A percentile compares a stretch with the other conserved stretches of the same genome.
phyloP scores from a whole-genome alignment of 805 yeast genomes.

The Monosporozyma solicola region DNA sequence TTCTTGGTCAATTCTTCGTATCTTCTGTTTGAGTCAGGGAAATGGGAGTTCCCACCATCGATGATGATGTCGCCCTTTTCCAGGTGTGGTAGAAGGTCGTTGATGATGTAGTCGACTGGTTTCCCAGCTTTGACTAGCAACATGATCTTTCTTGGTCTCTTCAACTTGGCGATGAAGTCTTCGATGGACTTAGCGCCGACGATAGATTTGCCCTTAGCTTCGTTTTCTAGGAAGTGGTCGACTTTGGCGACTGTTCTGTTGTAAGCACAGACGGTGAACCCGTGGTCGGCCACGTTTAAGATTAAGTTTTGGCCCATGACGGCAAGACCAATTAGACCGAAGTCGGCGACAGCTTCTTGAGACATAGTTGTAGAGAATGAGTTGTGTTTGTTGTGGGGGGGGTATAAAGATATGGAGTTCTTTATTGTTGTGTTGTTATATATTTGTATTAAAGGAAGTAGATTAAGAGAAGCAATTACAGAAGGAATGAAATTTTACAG shows the following conservation, averaged over 20 bases:
- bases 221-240: constrained; percentile 85
- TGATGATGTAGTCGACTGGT: constrained; percentile 88
- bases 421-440: not conserved
- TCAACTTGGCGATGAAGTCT: constrained; percentile 80
- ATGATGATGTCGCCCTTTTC: constrained; percentile 97
- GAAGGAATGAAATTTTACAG: not conserved
- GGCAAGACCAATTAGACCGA: constrained; percentile 98
- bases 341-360: constrained; percentile 79
- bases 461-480: not conserved
- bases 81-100: constrained; percentile 79
- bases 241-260: constrained; percentile 97
- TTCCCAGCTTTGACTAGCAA: constrained; percentile 92
- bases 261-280: constrained; percentile 95
- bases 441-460: too few species aligned
- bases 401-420: not conserved
- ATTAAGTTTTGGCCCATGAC: constrained; percentile 99
- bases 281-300: constrained; percentile 97
- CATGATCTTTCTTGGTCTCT: constrained; percentile 95
- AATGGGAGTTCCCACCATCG: constrained; percentile 99
- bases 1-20: constrained; percentile 76
- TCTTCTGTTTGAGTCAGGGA: constrained; percentile 98
- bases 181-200: constrained; percentile 90
- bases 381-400: too few species aligned
- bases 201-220: constrained; percentile 95
- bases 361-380: constrained; percentile 6